phyloP scores from a whole-genome alignment of 331 rosid genomes.

The Quercus phellos region DNA sequence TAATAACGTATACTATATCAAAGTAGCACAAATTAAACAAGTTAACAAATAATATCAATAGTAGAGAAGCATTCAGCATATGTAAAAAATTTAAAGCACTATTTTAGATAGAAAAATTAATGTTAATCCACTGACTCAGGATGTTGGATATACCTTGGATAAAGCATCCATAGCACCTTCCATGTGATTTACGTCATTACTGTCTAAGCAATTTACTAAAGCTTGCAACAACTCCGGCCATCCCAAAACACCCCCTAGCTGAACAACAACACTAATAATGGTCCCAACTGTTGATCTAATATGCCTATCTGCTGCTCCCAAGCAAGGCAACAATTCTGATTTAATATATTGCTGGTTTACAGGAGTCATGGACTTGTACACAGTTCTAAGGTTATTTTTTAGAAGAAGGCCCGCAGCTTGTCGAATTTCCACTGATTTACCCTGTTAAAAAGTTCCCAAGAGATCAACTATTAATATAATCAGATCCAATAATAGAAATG shows the following conservation, averaged over 20 bases:
- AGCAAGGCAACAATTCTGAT: constrained; percentile 87
- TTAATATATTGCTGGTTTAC: constrained; percentile 79
- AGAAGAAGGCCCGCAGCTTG: constrained; percentile 92
- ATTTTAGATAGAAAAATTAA: neutral
- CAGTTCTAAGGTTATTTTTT: constrained; percentile 80
- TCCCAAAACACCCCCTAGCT: constrained; percentile 71
- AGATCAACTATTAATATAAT: constrained; percentile 6
- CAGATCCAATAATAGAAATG: neutral
- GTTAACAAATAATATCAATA: neutral
- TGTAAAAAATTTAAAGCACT: neutral
- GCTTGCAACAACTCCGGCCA: constrained; percentile 98
- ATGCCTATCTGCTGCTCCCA: constrained; percentile 87
- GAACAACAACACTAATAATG: constrained; percentile 74
- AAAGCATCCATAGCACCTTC: constrained; percentile 99
- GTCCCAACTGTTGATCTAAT: constrained; percentile 90
- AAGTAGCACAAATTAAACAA: neutral
- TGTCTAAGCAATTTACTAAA: constrained; percentile 86
- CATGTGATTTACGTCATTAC: constrained; percentile 84
- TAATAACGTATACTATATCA: neutral
- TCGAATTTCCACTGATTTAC: constrained; percentile 81
- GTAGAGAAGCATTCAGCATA: neutral
- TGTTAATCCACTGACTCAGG: neutral
- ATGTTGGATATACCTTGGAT: constrained; percentile 66
- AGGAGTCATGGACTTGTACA: constrained; percentile 55
- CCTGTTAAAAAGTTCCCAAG: constrained; percentile 46